phyloP scores from a whole-genome alignment of 2,329 filamentous ascomycete genomes.

The Pseudogymnoascus sp. region DNA sequence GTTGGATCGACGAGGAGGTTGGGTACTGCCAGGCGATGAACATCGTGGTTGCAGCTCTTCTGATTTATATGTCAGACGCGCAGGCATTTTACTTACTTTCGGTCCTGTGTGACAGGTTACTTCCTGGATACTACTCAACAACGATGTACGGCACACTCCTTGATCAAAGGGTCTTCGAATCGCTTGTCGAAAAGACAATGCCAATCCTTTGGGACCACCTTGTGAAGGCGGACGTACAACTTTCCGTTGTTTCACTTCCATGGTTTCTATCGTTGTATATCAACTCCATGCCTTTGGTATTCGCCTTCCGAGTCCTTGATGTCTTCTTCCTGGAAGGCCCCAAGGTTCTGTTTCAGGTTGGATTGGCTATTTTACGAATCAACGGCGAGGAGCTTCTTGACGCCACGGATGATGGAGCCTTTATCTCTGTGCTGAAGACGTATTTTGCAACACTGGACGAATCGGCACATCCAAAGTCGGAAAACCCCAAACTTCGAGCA shows the following conservation, averaged over 20 bases:
- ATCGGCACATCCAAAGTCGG: conserved; percentile 89
- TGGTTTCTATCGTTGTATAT: conserved; percentile 99
- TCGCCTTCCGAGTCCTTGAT: conserved; percentile 91
- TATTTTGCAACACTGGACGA: conserved; percentile 93
- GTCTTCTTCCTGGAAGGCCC: conserved; percentile 98
- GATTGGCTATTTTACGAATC: conserved; percentile 90
- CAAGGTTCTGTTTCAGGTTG: conserved; percentile 95
- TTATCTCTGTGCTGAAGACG: conserved; percentile 90
- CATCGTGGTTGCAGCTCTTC: conserved; percentile 92
- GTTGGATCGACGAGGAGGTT: conserved; percentile 91
- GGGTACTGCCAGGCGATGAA: conserved; percentile 99
- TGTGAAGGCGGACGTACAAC: conserved; percentile 92
- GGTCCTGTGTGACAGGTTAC: conserved; percentile 80
- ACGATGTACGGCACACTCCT: conserved; percentile 98
- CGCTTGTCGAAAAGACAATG: conserved; percentile 97
- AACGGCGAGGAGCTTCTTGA: conserved; percentile 95
- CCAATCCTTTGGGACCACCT: conserved; percentile 96
- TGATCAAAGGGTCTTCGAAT: conserved; percentile 96
- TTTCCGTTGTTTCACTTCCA: conserved; percentile 92
- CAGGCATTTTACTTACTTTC: conserved; percentile 95
- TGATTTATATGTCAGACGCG: conserved; percentile 96
- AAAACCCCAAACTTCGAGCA: conserved; percentile 87
- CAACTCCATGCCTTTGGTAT: conserved; percentile 98
- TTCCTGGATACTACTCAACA: conserved; percentile 95
- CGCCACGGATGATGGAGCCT: conserved; percentile 87